Evolutionary conservation across 352 stramenopile genomes (phyloP).

Genomic region (Globisporangium sylvaticum): DNA sequence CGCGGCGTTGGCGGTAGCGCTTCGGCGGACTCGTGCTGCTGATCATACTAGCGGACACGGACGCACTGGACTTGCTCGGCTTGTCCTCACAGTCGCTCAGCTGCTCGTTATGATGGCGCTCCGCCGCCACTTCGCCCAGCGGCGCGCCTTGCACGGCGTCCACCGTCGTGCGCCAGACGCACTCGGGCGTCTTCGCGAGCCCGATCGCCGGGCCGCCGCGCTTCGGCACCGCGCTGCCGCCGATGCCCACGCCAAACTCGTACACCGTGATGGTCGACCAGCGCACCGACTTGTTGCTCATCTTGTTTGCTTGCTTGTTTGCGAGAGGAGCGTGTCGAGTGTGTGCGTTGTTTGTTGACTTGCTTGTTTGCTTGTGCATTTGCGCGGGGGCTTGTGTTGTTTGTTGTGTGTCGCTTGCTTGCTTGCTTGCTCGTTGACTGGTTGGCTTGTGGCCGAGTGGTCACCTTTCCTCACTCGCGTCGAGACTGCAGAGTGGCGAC

Average conservation of each 20-base stretch:
- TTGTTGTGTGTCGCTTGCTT: not conserved
- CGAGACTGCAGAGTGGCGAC: not conserved
- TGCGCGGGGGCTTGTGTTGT: not conserved
- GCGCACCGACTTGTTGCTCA: constrained; percentile 35
- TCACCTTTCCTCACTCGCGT: constrained; percentile 1
- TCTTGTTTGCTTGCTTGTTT: not conserved
- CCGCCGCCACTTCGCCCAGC: constrained; percentile 7
- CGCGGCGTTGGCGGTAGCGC: constrained; percentile 8
- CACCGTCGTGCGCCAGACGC: constrained; percentile 43
- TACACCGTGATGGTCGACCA: constrained; percentile 69
- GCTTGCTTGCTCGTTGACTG: not conserved
- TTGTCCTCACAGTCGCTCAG: not conserved
- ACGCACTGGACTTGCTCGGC: not conserved
- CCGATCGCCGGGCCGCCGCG: constrained; percentile 51
- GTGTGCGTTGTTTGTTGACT: not conserved
- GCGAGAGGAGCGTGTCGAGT: no score
- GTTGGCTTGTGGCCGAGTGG: not conserved
- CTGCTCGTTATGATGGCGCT: not conserved
- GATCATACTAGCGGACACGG: not conserved
- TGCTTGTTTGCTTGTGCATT: not conserved
- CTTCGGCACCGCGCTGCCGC: constrained; percentile 45
- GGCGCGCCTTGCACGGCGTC: constrained; percentile 24
- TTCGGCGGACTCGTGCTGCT: not conserved
- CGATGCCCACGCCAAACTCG: constrained; percentile 54
- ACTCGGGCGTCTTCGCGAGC: constrained; percentile 32